Base-by-base conservation (phyloP, 305 asterid genomes). In the Vinca major region DNA sequence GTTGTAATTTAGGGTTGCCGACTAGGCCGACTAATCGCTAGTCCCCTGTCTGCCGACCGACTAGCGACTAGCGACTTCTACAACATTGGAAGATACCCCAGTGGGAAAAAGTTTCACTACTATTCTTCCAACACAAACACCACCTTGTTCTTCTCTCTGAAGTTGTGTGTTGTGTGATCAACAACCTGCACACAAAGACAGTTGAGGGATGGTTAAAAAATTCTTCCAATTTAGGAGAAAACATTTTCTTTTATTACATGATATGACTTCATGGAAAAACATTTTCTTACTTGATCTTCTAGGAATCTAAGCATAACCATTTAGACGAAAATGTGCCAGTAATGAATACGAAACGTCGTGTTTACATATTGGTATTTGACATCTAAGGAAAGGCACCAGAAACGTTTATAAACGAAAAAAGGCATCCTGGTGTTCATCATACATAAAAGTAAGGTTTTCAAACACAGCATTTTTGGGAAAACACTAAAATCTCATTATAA, bases 101-200 rank as follows among this genome's bases (percentile, higher is more conserved):
- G 33, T 26, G 33, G 33, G 33, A 26, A 1, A 1, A 7, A 21
- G 37, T n/a, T 50, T 39, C 7, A 26, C 78, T 83, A 86, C 71
- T 79, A 86, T 69, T 79, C 84, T 55, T 82, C 83, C 19, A 86
- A 63, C 19, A 75, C 20, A 73, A 86, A 90, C 37, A 66, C 69
- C 33, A 80, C 89, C 0, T 77, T 77, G 57, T 85, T 79, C 78
- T 72, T 73, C 79, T 75, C 13, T 5, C 14, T 69, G 80, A 88
- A 90, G 71, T 78, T 4, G 64, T 88, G 86, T 0, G 83, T 83
- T 11, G 95, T 90, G 73, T 84, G 95, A 78, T 90, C 97, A 3
- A 85, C 89, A 77, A 79, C 84, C 96, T 85, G 92, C 82, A 71
- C 65, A 48, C 39, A 49, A 41, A 69, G 17, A 55, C 14, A 74